phyloP scores from a whole-genome alignment of 2,329 filamentous ascomycete genomes.

The Plenodomus lindquistii region DNA sequence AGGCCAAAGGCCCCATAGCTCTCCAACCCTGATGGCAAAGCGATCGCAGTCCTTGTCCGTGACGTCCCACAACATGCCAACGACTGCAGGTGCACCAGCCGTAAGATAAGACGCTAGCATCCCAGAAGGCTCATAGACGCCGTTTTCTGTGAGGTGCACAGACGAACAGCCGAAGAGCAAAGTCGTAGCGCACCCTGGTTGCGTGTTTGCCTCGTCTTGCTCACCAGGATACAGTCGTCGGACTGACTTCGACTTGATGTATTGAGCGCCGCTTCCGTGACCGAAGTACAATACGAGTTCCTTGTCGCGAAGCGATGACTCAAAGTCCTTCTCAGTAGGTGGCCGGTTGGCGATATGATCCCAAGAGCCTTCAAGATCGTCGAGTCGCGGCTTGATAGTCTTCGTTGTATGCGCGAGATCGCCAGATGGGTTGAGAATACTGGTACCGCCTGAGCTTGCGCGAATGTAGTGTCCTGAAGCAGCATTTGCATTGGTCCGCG shows the following conservation, averaged over 20 bases:
- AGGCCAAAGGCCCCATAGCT: conserved; percentile 79
- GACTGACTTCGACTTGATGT: conserved; percentile 83
- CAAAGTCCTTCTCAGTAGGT: conserved; percentile 80
- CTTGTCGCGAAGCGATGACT: conserved; percentile 64
- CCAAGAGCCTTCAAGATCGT: conserved; percentile 60
- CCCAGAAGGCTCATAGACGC: conserved; percentile 83
- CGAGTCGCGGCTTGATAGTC: conserved; percentile 71
- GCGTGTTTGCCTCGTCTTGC: conserved; percentile 16
- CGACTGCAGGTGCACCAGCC: conserved; percentile 76
- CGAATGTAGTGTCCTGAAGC: conserved; percentile 54
- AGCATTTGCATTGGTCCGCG: conserved; percentile 7
- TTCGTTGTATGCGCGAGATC: conserved; percentile 81
- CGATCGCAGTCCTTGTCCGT: conserved; percentile 97
- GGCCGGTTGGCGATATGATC: conserved; percentile 66
- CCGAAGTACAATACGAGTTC: conserved; percentile 91
- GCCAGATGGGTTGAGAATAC: conserved; percentile 85
- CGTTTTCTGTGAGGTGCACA: conserved; percentile 76
- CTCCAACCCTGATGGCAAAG: conserved; percentile 77
- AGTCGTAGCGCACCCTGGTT: conserved; percentile 68
- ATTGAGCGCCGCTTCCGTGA: conserved; percentile 92
- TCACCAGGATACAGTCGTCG: conserved; percentile 67
- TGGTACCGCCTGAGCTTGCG: conserved; percentile 62
- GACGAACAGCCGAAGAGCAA: conserved; percentile 96
- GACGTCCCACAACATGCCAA: conserved; percentile 96
- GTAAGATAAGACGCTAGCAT: conserved; percentile 91